Evolutionary conservation across 1,139 yeast genomes (phyloP).

Genomic region (Lodderomyces metapsilosis): DNA sequence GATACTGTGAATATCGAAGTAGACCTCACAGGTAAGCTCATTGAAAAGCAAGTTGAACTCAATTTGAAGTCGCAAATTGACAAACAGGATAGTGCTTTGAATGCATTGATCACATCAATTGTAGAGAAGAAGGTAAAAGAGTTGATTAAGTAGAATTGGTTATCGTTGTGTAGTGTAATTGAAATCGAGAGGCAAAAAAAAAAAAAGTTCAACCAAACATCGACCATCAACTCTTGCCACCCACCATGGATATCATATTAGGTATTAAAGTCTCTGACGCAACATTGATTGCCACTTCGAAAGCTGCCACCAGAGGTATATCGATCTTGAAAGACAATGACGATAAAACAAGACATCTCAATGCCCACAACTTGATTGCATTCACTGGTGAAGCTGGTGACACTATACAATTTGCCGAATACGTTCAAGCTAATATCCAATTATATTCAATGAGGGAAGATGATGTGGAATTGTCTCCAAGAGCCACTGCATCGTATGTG

Average conservation of each 20-base stretch:
- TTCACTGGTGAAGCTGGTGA: conserved; percentile 97
- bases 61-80: conserved; percentile 55
- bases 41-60: conserved; percentile 76
- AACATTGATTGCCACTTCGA: conserved; percentile 87
- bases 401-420: conserved; percentile 95
- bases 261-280: conserved; percentile 82
- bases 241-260: conserved; percentile 77
- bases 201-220: neutral
- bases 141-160: conserved; percentile 8
- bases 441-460: conserved; percentile 85
- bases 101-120: conserved; percentile 44
- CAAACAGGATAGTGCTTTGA: conserved; percentile 38
- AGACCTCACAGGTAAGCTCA: conserved; percentile 87
- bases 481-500: conserved; percentile 85
- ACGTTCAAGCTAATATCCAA: conserved; percentile 88
- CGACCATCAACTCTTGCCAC: neutral
- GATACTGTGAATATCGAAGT: conserved; percentile 86
- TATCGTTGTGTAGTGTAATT: neutral
- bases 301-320: conserved; percentile 92
- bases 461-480: conserved; percentile 70
- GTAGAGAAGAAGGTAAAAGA: conserved; percentile 49
- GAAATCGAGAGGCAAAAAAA: conserved; percentile 9
- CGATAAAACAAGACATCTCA: conserved; percentile 80
- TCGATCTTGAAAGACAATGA: conserved; percentile 82
- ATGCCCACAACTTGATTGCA: conserved; percentile 79